These are phyloP conservation scores for Delitschia confertaspora DNA, from an alignment of 495 filamentous ascomycete genomes.

Conservation along the genomic window DNA sequence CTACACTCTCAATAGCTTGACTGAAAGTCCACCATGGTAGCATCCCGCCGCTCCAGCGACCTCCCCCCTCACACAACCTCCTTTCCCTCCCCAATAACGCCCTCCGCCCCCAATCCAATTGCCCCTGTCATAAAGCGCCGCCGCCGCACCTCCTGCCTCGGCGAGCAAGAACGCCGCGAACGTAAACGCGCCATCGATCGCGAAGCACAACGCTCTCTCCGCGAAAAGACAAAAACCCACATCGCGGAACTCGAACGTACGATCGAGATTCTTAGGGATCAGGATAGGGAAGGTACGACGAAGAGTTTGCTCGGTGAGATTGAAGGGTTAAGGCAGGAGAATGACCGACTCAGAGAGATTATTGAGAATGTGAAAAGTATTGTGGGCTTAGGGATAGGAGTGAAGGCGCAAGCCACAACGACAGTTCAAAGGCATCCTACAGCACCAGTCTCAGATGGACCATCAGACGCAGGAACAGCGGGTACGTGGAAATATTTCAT, in stretches of 20 bases:
- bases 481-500: not conserved
- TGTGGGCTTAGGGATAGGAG: conserved; percentile 12
- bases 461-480: not conserved
- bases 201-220: conserved; percentile 19
- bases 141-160: conserved; percentile 18
- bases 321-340: conserved; percentile 15
- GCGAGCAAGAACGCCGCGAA: conserved; percentile 24
- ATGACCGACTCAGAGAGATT: conserved; percentile 21
- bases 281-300: conserved; percentile 23
- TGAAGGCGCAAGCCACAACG: not conserved
- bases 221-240: conserved; percentile 24
- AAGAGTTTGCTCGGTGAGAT: conserved; percentile 17
- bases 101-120: conserved; percentile 2
- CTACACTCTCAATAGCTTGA: too few species aligned
- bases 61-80: too few species aligned
- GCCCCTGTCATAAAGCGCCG: conserved; percentile 18
- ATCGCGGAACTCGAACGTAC: conserved; percentile 24
- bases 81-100: too few species aligned
- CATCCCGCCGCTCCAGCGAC: conserved; percentile 20
- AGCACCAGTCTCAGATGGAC: not conserved
- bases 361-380: conserved; percentile 24
- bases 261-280: conserved; percentile 23
- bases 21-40: conserved; percentile 6
- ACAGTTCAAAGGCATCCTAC: not conserved
- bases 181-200: conserved; percentile 23